Conservation (phyloP, 805 yeast genomes). For the Saturnispora hagleri region DNA sequence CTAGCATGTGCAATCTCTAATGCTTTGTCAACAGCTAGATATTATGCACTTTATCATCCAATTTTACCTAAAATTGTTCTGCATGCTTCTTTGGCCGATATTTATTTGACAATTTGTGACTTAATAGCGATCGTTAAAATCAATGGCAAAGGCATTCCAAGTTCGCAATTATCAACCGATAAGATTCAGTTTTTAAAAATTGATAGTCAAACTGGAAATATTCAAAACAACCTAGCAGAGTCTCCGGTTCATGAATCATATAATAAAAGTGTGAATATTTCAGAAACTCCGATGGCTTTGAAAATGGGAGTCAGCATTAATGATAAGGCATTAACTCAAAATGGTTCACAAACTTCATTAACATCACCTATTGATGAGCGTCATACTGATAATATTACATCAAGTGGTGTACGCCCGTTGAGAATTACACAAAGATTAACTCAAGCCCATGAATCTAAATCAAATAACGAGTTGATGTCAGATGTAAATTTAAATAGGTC, state of each 20-base stretch:
- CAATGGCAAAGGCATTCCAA: conserved; percentile 12
- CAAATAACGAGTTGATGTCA: not conserved
- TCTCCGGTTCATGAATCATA: not conserved
- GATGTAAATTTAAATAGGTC: conserved; percentile 3
- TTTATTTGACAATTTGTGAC: conserved; percentile 58
- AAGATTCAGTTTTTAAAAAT: not conserved
- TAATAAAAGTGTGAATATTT: conserved; percentile 4
- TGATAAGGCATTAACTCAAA: not conserved
- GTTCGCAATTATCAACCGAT: not conserved
- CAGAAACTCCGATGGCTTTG: conserved; percentile 11
- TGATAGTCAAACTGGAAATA: not conserved
- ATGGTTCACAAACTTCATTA: conserved; percentile 1
- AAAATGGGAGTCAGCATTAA: not conserved
- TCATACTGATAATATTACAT: not conserved
- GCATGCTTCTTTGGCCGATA: conserved; percentile 68
- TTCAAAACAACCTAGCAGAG: not conserved
- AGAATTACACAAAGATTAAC: conserved; percentile 52
- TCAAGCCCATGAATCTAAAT: conserved; percentile 1
- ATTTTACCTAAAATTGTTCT: conserved; percentile 62
- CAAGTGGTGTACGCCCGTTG: conserved; percentile 61
- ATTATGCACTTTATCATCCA: conserved; percentile 54
- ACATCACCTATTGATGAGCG: not conserved
- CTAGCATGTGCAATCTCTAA: conserved; percentile 65
- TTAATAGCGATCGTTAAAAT: conserved; percentile 46
- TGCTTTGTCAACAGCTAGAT: conserved; percentile 67